Base-by-base conservation (phyloP, 768 basidiomycete species). In the Boletus vinaceobasis region DNA sequence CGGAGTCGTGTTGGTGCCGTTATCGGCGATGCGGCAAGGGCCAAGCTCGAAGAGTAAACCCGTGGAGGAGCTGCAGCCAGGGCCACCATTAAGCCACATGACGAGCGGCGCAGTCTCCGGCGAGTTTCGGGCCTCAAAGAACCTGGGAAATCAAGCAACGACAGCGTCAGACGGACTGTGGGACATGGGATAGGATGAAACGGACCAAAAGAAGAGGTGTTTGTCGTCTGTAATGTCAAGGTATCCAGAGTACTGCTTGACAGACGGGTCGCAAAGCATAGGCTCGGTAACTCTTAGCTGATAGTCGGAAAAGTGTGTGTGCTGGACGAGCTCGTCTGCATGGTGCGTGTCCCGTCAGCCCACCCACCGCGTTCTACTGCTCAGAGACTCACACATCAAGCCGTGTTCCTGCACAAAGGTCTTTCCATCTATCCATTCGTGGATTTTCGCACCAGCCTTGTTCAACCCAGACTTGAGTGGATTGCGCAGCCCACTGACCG, bases 31-130 rank as follows among this genome's bases (percentile, higher is more conserved):
- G 31, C 72, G 73, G 72, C 96, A 98, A 0, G 96, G 94, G 0
- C 96, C 96, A 21, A 96, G 84, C 66, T 98, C 94, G 61, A 96
- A 92, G 15, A 98, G 76, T 23, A 97, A 80, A 10, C 95, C 95
- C 1, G 90, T 88, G 10, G 86, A 83, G 8, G 85, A 87, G 51
- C 82, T 85, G 72, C 84, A 85, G 9, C 85, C 82, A 21, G 84
- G 85, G 13, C 87, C 87, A 33, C 90, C 90, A 59, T 91, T 92
- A n/a, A 92, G 76, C 95, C 95, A 97, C 44, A 97, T 76, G 9
- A 95, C 78, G 2, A 98, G 79, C 5, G 94, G 95, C 7, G 89
- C 93, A 49, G 83, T 76, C 48, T 79, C 72, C 0, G 96, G 94
- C 17, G 82, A 77, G 50, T 73, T 75, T 35, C 94, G 79, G 1